Base-by-base conservation (phyloP, 2,329 filamentous ascomycete species). In the Diplodia intermedia region DNA sequence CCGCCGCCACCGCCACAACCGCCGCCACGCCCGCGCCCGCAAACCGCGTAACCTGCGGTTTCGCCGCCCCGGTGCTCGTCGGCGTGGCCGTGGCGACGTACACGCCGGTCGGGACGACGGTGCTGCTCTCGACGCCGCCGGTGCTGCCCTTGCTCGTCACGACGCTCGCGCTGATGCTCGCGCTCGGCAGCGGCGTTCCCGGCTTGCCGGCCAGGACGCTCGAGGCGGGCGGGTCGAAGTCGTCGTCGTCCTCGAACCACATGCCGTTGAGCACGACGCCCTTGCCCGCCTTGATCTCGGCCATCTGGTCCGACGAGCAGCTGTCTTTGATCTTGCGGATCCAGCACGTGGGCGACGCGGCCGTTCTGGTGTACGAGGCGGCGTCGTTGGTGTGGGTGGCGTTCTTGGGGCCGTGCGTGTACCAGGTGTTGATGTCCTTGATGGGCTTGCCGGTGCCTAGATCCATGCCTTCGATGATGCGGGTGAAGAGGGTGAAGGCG, bases 281-380 rank as follows among this genome's bases (percentile, higher is more conserved):
- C 38, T 85, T 73, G 3, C 83, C 82, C 1, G 78, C 77, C 8
- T 79, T 72, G 56, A 88, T 82, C 69, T 80, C 83, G 31, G 81
- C 73, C 4, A 81, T 79, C 72, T 87, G 80, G 1, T 86, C 83
- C 6, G 81, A 73, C 0, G 81, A 81, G 74, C 89, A 91, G 0
- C 86, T 87, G 1, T 75, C 74, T 12, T 74, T 73, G 49, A 86
- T 80, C 55, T 78, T 79, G 26, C 89, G 83, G 9, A 91, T 73
- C 78, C 85, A 92, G 77, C 89, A 93, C 4, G 85, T 88, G 2
- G 84, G 77, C 12, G 81, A 74, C 1, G 83, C 83, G 63, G 83
- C 83, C 63, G 70, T 57, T n/a, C 82, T 79, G 18, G 77, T 33
- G 31, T 33, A 69, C 0, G 33, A 36, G 33, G 86, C 85, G 2